Evolutionary conservation across 768 basidiomycete species (phyloP).

Genomic region (Mycena kentingensis): DNA sequence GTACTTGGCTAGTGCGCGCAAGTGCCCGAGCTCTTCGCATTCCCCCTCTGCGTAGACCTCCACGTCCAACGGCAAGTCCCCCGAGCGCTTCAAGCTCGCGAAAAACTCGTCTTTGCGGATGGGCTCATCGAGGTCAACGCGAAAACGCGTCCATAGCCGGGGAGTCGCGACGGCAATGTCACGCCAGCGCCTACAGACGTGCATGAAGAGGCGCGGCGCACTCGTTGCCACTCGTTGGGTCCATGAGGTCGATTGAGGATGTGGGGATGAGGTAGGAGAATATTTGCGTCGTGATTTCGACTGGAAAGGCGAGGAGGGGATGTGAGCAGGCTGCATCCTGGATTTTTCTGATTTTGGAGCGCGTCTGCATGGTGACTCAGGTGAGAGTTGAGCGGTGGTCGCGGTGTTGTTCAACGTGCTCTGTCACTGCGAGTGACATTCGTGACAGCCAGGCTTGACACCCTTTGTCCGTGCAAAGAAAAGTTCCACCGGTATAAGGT

Average conservation of each 20-base stretch:
- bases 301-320: too few species aligned
- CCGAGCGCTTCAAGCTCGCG: not conserved
- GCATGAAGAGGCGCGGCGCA: not conserved
- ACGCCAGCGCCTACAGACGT: not conserved
- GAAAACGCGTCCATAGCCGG: not conserved
- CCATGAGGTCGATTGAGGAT: not conserved
- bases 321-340: too few species aligned
- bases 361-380: too few species aligned
- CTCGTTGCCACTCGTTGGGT: not conserved
- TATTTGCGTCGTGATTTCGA: not conserved
- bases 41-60: too few species aligned
- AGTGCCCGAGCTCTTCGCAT: too few species aligned
- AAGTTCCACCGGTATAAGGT: too few species aligned
- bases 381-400: too few species aligned
- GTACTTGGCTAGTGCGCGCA: not conserved
- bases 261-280: not conserved
- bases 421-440: too few species aligned
- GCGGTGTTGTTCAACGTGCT: too few species aligned
- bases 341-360: too few species aligned
- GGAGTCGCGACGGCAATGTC: not conserved
- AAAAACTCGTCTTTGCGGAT: not conserved
- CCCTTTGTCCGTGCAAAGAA: too few species aligned
- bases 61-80: not conserved
- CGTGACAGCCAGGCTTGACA: too few species aligned
- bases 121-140: not conserved